Evolutionary conservation across 2,329 filamentous ascomycete species (phyloP).

Genomic region (Cordyceps militaris): DNA sequence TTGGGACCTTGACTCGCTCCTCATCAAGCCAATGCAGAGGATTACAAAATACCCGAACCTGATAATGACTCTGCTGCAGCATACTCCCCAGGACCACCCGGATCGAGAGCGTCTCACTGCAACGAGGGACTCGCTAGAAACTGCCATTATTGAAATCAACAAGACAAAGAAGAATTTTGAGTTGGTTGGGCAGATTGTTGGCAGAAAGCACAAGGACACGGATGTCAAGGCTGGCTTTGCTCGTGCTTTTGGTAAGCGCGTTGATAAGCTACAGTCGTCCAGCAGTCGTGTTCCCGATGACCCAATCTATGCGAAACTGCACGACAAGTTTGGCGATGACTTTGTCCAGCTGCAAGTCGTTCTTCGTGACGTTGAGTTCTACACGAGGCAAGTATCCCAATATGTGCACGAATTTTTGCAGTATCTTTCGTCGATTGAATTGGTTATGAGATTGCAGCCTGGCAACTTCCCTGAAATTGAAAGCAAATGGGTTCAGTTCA

Average conservation of each 20-base stretch:
- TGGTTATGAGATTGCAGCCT: slow-evolving; percentile 65
- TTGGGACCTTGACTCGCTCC: slow-evolving; percentile 91
- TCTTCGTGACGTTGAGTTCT: slow-evolving; percentile 87
- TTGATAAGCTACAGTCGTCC: slow-evolving; percentile 72
- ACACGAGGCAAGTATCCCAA: slow-evolving; percentile 72
- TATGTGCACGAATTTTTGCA: slow-evolving; percentile 76
- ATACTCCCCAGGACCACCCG: slow-evolving; percentile 76
- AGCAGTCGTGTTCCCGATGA: slow-evolving; percentile 63
- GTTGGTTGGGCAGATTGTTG: slow-evolving; percentile 81
- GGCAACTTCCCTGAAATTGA: slow-evolving; percentile 77
- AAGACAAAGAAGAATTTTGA: slow-evolving; percentile 93
- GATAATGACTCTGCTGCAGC: slow-evolving; percentile 69
- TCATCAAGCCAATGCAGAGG: slow-evolving; percentile 94
- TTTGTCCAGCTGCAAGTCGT: slow-evolving; percentile 90
- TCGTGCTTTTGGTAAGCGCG: slow-evolving; percentile 82
- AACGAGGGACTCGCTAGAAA: slow-evolving; percentile 49
- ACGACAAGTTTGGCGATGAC: slow-evolving; percentile 85
- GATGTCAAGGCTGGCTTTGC: slow-evolving; percentile 79
- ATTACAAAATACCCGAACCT: slow-evolving; percentile 90
- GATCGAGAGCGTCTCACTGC: slow-evolving; percentile 60
- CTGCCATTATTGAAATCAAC: slow-evolving; percentile 79
- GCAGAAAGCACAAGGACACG: slow-evolving; percentile 79
- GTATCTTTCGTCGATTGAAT: slow-evolving; percentile 74
- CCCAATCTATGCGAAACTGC: slow-evolving; percentile 68
- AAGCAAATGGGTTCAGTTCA: slow-evolving; percentile 90